phyloP scores from a whole-genome alignment of 1,284 basidiomycete species.

The Schizopora paradoxa region DNA sequence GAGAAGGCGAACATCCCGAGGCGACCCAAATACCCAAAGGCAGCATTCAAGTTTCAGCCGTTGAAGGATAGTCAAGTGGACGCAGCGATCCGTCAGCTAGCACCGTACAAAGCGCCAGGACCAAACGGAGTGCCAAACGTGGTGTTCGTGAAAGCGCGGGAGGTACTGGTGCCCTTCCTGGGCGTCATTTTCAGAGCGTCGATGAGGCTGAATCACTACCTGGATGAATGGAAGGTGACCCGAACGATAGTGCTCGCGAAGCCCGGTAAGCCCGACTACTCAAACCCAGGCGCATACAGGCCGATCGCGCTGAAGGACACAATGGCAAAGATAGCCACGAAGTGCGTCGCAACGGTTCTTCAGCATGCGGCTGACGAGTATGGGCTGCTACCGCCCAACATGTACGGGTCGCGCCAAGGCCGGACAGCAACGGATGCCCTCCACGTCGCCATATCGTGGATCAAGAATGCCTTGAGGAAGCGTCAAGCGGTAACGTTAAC shows the following conservation, averaged over 20 bases:
- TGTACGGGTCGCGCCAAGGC: slow-evolving; percentile 17
- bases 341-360: slow-evolving; percentile 10
- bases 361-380: slow-evolving; percentile 1
- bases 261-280: slow-evolving; percentile 19
- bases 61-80: too few species aligned
- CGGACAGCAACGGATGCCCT: slow-evolving; percentile 17
- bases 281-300: slow-evolving; percentile 17
- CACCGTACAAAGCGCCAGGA: too few species aligned
- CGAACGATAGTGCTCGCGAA: slow-evolving; percentile 17
- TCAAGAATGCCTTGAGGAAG: slow-evolving; percentile 11
- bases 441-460: slow-evolving; percentile 6
- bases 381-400: slow-evolving; percentile 12
- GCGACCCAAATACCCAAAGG: too few species aligned
- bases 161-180: too few species aligned
- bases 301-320: slow-evolving; percentile 19
- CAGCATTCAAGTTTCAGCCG: too few species aligned
- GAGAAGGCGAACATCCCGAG: too few species aligned
- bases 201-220: slow-evolving; percentile 4
- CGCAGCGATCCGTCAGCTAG: too few species aligned
- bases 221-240: slow-evolving; percentile 1
- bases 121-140: too few species aligned
- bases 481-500: slow-evolving; percentile 3
- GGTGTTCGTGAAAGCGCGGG: too few species aligned
- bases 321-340: slow-evolving; percentile 19
- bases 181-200: too few species aligned